A percentile compares a stretch with the other conserved stretches of the same genome.
phyloP scores from a whole-genome alignment of 1,139 yeast species.

The Chernovozyma aurita region DNA sequence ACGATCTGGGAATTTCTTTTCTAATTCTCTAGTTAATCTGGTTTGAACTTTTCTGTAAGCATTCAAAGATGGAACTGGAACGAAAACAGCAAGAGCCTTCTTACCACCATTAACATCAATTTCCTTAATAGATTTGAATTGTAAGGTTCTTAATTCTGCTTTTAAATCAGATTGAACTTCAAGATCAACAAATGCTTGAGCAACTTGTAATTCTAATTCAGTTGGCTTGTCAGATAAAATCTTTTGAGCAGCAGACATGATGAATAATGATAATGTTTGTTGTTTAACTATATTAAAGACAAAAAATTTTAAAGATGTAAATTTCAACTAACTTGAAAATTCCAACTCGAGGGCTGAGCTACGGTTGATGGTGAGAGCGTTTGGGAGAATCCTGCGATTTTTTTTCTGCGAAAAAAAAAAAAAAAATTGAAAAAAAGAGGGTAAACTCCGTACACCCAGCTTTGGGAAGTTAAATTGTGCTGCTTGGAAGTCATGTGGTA shows the following conservation, averaged over 20 bases:
- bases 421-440: neutral
- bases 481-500: constrained; percentile 10
- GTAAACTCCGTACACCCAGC: constrained; percentile 3
- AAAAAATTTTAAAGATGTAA: neutral
- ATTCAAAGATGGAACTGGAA: constrained; percentile 91
- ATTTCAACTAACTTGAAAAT: neutral
- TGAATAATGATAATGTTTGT: no score
- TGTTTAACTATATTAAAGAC: no score
- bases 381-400: no score
- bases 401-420: neutral
- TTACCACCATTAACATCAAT: constrained; percentile 98
- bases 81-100: constrained; percentile 97
- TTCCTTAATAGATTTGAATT: constrained; percentile 98
- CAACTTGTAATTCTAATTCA: constrained; percentile 99
- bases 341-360: neutral
- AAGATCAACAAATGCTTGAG: constrained; percentile 97
- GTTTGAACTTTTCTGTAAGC: constrained; percentile 97
- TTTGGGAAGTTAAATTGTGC: constrained; percentile 4
- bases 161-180: constrained; percentile 94
- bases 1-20: constrained; percentile 99
- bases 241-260: constrained; percentile 95
- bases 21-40: constrained; percentile 98
- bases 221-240: constrained; percentile 88
- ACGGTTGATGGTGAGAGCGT: no score
- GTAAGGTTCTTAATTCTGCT: constrained; percentile 97